Percentiles rank a stretch among this genome's conserved stretches.
These are phyloP conservation scores for Heterobasidion parviporum DNA, from an alignment of 1,284 basidiomycete genomes.

Conservation along the genomic window DNA sequence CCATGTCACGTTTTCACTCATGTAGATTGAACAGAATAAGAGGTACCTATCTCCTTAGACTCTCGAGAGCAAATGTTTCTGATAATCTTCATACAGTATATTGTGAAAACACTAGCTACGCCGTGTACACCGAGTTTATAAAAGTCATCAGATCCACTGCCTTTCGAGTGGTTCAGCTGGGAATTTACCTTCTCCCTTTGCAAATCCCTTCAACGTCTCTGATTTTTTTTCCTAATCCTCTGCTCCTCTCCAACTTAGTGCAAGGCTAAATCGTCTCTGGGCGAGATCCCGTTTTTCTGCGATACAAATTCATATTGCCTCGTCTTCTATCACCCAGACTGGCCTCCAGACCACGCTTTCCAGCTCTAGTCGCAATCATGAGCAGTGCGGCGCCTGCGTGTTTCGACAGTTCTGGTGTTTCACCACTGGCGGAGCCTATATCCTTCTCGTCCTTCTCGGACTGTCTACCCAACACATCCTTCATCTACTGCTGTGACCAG, in stretches of 20 bases:
- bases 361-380: conserved; percentile 47
- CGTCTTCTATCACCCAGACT: conserved; percentile 44
- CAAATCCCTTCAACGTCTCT: conserved; percentile 44
- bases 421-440: conserved; percentile 40
- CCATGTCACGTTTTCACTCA: neutral
- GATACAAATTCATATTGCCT: conserved; percentile 23
- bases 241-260: conserved; percentile 25
- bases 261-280: conserved; percentile 19
- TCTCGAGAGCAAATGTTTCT: too few species aligned
- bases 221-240: conserved; percentile 32
- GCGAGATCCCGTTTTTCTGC: neutral
- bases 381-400: conserved; percentile 50
- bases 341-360: conserved; percentile 35
- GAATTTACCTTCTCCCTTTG: conserved; percentile 34
- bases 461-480: conserved; percentile 42
- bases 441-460: conserved; percentile 37
- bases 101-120: too few species aligned
- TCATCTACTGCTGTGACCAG: conserved; percentile 43
- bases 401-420: conserved; percentile 46
- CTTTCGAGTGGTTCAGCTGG: conserved; percentile 44
- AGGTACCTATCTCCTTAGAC: neutral
- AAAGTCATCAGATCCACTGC: conserved; percentile 31
- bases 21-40: neutral
- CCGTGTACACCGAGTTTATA: neutral
- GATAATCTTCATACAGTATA: too few species aligned